Evolutionary conservation across 2,329 filamentous ascomycete species (phyloP).

Genomic region (Verticillium klebahnii): DNA sequence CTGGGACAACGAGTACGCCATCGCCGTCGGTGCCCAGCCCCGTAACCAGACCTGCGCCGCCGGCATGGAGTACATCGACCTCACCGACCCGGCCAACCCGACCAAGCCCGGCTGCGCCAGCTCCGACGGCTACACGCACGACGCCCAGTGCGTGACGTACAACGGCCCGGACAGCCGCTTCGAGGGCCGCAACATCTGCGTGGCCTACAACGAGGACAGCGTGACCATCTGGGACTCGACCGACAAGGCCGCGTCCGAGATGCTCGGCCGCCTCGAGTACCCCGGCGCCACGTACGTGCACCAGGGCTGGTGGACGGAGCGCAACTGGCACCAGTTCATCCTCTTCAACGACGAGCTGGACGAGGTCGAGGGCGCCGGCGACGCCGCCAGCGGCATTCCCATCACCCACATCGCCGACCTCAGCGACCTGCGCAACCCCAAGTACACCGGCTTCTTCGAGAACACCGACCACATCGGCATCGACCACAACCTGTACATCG

Average conservation of each 20-base stretch:
- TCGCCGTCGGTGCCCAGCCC: conserved; percentile 36
- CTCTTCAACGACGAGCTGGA: conserved; percentile 38
- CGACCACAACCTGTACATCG: conserved; percentile 42
- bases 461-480: conserved; percentile 27
- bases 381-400: conserved; percentile 31
- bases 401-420: conserved; percentile 48
- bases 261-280: conserved; percentile 42
- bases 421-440: conserved; percentile 30
- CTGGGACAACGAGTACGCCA: conserved; percentile 39
- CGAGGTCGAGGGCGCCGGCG: conserved; percentile 26
- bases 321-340: conserved; percentile 32
- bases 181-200: conserved; percentile 26
- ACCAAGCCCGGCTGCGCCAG: conserved; percentile 44
- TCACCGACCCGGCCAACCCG: conserved; percentile 45
- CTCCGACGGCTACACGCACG: conserved; percentile 47
- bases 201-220: conserved; percentile 35
- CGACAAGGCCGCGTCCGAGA: conserved; percentile 28
- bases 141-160: conserved; percentile 49
- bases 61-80: conserved; percentile 51
- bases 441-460: conserved; percentile 34
- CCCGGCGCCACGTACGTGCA: conserved; percentile 45
- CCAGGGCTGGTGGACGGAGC: conserved; percentile 36
- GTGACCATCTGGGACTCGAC: conserved; percentile 40
- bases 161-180: conserved; percentile 41
- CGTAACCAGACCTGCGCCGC: conserved; percentile 33